Evolutionary conservation across 164 flowering plant genomes (phyloP), one percentile per base, ranked within the genome.

Genomic region (Vitis labrusca): DNA sequence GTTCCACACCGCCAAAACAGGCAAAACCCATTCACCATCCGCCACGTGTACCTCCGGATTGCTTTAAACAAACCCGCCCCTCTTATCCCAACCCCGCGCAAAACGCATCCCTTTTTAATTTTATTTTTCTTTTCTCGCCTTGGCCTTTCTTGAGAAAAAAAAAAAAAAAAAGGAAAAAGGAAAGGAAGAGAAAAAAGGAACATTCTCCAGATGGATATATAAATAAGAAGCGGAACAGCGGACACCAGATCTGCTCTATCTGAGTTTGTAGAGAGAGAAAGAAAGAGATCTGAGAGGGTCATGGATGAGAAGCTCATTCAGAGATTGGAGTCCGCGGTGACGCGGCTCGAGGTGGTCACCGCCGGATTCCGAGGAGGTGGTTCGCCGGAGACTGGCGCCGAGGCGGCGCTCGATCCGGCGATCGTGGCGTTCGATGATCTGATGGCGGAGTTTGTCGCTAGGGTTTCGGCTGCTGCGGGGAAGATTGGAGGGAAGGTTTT

Each of bases 401-500:
- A 49, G 3, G 79, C 77, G 59, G 65, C 77, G 30, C 44, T 69
- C 67, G 94, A 93, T 84, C 97, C 97, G 56, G 67, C 97, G 64
- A 88, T 93, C 65, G 51, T 64, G 54, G 98, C 96, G 14, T 96
- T 74, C 37, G 93, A 83, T 12, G 97, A 92, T 82, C 69, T 93
- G 66, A 76, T 79, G 63, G 63, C 71, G 64, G 69, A 81, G 78
- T 82, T 29, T 59, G 60, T 89, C 5, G 85, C 72, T 67, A 84
- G 85, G 86, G 81, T 93, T 76, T 77, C 79, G 11, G 69, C 70
- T 6, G 93, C 91, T 5, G 97, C 90, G 12, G 93, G 83, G 86
- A 89, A 87, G 86, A 93, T 96, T 56, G 99, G 99, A 1, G 99
- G 93, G 10, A 79, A 89, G 71, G 97, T 92, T 63, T 67, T 85